Percentiles rank a stretch among this genome's conserved stretches.
Evolutionary conservation across 768 basidiomycete species (phyloP).

Genomic region (Agrocybe praecox): DNA sequence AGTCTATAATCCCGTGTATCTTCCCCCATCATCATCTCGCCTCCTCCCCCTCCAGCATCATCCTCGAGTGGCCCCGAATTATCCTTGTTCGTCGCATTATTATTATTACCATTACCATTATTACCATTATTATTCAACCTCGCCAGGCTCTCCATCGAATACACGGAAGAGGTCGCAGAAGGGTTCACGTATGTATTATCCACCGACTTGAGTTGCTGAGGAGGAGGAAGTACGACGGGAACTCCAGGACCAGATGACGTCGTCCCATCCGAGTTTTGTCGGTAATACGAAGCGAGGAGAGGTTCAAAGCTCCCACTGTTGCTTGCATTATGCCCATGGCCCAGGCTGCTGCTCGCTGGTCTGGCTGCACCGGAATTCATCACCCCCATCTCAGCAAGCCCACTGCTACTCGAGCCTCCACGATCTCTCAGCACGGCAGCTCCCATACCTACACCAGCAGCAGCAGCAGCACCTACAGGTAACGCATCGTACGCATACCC

Average conservation of each 20-base stretch:
- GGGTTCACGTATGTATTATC: constrained; percentile 2
- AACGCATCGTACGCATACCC: constrained; percentile 20
- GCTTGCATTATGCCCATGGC: constrained; percentile 28
- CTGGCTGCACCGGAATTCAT: too few species aligned
- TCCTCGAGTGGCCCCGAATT: too few species aligned
- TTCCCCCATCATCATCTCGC: not conserved
- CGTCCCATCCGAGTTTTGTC: constrained; percentile 1
- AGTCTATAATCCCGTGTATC: constrained; percentile 38
- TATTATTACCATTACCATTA: too few species aligned
- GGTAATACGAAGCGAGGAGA: constrained; percentile 21
- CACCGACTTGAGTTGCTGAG: not conserved
- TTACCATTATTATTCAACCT: not conserved
- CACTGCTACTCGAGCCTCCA: not conserved
- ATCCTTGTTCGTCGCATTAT: too few species aligned
- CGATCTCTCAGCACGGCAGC: constrained; percentile 25
- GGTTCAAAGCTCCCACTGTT: constrained; percentile 27
- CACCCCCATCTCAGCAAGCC: too few species aligned
- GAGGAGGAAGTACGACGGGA: not conserved
- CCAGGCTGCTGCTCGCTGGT: too few species aligned
- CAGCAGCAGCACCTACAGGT: constrained; percentile 4
- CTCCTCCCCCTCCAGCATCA: not conserved
- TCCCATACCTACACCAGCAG: not conserved
- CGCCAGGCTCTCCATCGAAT: constrained; percentile 33
- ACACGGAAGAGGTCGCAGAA: constrained; percentile 31
- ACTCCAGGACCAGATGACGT: constrained; percentile 5